A percentile compares a stretch with the other conserved stretches of the same genome.
These are phyloP conservation scores for Lycium ferocissimum DNA, from an alignment of 257 asterid genomes.

Conservation along the genomic window DNA sequence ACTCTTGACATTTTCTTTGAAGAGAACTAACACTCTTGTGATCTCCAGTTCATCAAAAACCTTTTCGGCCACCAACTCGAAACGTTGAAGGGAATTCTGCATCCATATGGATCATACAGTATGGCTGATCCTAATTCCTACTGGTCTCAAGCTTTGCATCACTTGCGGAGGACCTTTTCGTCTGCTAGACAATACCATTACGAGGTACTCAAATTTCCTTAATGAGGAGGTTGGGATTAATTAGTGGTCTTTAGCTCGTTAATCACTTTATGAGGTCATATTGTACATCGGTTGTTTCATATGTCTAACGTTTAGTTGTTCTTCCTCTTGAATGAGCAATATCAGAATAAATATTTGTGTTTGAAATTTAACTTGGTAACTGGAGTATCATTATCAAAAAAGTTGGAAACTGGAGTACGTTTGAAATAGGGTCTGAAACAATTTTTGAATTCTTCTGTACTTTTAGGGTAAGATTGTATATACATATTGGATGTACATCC, in stretches of 20 bases:
- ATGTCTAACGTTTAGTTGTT: neutral
- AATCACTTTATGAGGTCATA: neutral
- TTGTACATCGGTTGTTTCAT: neutral
- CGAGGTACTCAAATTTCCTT: constrained; percentile 53
- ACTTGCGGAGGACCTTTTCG: constrained; percentile 42
- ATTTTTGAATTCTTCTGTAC: neutral
- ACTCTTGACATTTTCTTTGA: neutral
- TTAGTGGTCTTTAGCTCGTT: neutral
- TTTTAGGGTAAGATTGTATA: neutral
- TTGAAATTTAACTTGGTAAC: neutral
- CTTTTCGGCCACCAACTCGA: constrained; percentile 38
- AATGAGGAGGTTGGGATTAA: neutral
- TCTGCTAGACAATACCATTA: constrained; percentile 68
- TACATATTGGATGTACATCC: neutral
- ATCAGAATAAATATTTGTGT: neutral
- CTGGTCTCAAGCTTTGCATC: constrained; percentile 53
- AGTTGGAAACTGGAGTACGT: neutral
- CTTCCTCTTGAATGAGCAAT: neutral
- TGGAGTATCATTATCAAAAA: neutral
- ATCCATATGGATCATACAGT: constrained; percentile 44
- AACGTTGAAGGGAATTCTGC: constrained; percentile 47
- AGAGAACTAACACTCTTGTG: constrained; percentile 23
- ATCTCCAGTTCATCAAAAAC: constrained; percentile 51
- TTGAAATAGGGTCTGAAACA: neutral
- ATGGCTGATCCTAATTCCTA: constrained; percentile 44